Conservation (phyloP, 257 asterid species). For the Ilex asprella region DNA sequence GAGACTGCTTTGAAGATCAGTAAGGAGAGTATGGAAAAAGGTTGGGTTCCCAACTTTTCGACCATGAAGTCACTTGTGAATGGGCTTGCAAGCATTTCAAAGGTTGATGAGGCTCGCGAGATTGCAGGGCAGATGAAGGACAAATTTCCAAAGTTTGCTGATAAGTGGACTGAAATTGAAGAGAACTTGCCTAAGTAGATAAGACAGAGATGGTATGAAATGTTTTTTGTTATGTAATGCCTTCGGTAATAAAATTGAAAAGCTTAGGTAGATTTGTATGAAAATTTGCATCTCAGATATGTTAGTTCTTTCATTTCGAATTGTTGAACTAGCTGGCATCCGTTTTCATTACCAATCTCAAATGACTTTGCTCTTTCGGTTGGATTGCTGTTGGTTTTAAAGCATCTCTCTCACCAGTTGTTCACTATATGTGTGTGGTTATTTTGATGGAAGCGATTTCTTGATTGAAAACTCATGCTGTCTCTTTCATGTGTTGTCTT, state of each 20-base stretch:
- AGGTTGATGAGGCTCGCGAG: conserved; percentile 54
- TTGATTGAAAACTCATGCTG: no score
- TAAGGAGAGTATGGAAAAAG: conserved; percentile 42
- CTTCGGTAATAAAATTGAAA: background rate
- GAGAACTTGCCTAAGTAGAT: conserved; percentile 49
- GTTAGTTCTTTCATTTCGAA: no score
- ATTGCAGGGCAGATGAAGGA: conserved; percentile 48
- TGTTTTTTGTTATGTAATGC: background rate
- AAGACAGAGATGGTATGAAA: conserved; percentile 13
- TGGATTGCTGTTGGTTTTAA: background rate
- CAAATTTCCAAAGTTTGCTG: conserved; percentile 45
- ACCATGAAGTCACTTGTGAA: conserved; percentile 70
- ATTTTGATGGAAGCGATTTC: no score
- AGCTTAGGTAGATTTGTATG: no score
- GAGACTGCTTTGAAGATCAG: conserved; percentile 48
- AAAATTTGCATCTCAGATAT: no score
- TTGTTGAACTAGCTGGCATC: no score
- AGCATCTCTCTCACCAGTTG: background rate
- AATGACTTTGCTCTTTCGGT: background rate
- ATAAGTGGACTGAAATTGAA: conserved; percentile 66
- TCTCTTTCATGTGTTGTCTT: no score
- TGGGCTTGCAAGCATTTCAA: conserved; percentile 53
- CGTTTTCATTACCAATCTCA: background rate
- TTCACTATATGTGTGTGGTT: no score
- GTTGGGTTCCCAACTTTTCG: conserved; percentile 65